A percentile compares a stretch with the other conserved stretches of the same genome.
phyloP scores from a whole-genome alignment of 306 rosid genomes.

The Fragaria vesca region DNA sequence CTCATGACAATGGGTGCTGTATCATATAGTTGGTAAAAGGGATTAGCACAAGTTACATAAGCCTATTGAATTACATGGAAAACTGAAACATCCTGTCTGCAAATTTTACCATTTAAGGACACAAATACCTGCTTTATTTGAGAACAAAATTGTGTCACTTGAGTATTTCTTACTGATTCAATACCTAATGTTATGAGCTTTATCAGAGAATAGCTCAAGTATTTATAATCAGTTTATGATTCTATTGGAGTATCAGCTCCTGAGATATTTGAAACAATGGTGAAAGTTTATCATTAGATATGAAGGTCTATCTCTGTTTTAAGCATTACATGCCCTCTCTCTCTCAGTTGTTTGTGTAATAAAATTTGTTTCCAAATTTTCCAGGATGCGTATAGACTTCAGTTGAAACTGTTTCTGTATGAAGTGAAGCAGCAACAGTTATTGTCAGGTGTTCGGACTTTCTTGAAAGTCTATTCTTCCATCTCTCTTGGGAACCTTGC shows the following conservation, averaged over 20 bases:
- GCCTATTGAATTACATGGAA: background rate
- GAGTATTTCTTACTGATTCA: background rate
- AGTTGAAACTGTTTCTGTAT: constrained; percentile 86
- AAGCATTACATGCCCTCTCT: background rate
- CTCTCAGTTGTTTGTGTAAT: background rate
- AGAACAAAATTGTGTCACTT: background rate
- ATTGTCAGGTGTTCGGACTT: constrained; percentile 84
- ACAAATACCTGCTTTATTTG: background rate
- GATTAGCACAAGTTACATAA: background rate
- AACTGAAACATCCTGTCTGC: background rate
- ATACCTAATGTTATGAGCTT: background rate
- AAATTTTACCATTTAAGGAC: background rate
- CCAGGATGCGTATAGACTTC: constrained; percentile 98
- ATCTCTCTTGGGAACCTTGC: constrained; percentile 83
- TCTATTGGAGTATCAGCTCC: background rate
- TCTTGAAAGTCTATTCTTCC: constrained; percentile 84
- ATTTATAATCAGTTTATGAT: background rate
- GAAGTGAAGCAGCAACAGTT: constrained; percentile 97
- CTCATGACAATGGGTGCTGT: background rate
- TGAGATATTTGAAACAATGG: background rate
- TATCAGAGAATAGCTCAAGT: background rate
- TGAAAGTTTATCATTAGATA: background rate
- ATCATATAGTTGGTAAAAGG: background rate
- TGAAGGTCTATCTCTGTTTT: too few species aligned
- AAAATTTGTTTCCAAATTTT: constrained; percentile 21